Base-by-base conservation (phyloP, 1,284 basidiomycete species). In the Ganoderma boninense region DNA sequence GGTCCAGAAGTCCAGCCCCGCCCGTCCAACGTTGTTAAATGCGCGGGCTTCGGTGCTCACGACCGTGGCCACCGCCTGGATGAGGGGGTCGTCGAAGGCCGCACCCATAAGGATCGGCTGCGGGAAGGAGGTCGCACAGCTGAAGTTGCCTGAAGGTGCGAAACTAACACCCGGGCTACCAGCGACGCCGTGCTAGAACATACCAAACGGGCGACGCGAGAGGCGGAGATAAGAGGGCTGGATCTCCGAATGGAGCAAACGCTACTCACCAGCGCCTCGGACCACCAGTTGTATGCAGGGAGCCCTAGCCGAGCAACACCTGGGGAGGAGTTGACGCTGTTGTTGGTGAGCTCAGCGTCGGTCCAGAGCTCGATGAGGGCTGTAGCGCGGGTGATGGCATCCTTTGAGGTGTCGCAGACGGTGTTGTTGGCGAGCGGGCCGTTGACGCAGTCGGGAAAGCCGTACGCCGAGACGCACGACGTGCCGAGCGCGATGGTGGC, bases 1-100 rank as follows among this genome's bases (percentile, higher is more conserved):
- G 0, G 88, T 88, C 77, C 84, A 90, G 76, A 83, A 89, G 75
- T 88, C 86, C 40, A 89, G 78, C 0, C 88, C 88, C 14, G 87
- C 84, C 20, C 80, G 82, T 32, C 84, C 84, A 42, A 76, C 80
- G 65, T 90, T 89, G 77, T 86, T 87, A 80, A 89, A 89, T 0
- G 87, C 87, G n/a, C 88, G 84, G 7, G 84, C 87, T 74, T 90
- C 87, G 0, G 84, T 89, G 69, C 87, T 87, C 73, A 89, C 83
- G 43, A 87, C 78, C 2, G 82, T 80, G 3, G 87, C 87, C 32
- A 88, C 77, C 1, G 78, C 76, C 71, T 86, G 83, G 63, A 89
- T 82, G 61, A 90, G 82, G 0, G 81, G 77, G 69, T 88, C 87
- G 70, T 90, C 86, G 82, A 82, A 82, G 0, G 79, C 78, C 5